Percentiles rank a stretch among this genome's conserved stretches.
Conservation (phyloP, 805 yeast species). For the Wickerhamomyces pijperi region DNA sequence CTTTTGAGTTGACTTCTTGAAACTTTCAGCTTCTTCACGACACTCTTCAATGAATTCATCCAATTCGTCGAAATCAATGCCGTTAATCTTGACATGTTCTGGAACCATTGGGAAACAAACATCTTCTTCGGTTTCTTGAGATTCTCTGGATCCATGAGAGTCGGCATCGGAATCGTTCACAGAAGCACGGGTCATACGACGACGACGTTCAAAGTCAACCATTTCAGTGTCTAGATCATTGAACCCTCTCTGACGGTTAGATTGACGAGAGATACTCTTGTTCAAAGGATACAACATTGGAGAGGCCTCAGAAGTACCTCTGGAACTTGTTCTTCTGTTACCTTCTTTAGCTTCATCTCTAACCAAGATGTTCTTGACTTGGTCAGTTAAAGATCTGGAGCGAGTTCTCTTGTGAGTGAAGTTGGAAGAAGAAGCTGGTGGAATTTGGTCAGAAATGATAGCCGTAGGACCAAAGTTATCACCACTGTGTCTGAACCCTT, state of each 20-base stretch:
- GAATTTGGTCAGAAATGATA: not conserved
- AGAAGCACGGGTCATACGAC: constrained; percentile 22
- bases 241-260: constrained; percentile 10
- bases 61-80: constrained; percentile 84
- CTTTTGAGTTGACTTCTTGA: constrained; percentile 14
- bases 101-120: constrained; percentile 92
- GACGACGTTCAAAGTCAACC: constrained; percentile 24
- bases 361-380: constrained; percentile 23
- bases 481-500: not conserved
- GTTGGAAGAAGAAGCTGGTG: not conserved
- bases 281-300: constrained; percentile 15
- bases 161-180: constrained; percentile 50
- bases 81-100: constrained; percentile 50
- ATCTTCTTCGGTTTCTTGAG: constrained; percentile 93
- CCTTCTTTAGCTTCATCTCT: constrained; percentile 16
- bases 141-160: constrained; percentile 64
- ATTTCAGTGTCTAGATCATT: constrained; percentile 23
- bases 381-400: constrained; percentile 28
- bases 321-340: constrained; percentile 14
- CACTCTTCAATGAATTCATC: constrained; percentile 68
- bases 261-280: constrained; percentile 12
- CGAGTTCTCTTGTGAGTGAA: constrained; percentile 11
- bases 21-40: constrained; percentile 32
- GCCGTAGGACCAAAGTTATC: not conserved
- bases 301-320: constrained; percentile 11